Conservation (phyloP, 768 basidiomycete genomes). For the Phlebiopsis flavidoalba region DNA sequence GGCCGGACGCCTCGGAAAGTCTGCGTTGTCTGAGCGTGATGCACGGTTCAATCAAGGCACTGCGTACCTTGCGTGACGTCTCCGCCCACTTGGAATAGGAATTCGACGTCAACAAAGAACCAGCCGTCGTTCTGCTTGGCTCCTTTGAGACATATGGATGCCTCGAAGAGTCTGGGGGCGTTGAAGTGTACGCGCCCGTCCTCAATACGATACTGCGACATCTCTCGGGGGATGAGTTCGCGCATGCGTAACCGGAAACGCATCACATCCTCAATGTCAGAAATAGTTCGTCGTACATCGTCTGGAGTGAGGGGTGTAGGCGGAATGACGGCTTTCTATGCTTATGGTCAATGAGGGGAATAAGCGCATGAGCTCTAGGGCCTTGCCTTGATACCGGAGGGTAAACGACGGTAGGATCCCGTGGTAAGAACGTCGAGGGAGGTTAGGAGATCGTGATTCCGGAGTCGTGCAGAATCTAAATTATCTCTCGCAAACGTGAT, state of each 20-base stretch:
- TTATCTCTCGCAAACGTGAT: conserved; percentile 63
- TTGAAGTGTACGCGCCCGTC: conserved; percentile 79
- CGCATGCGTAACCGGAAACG: conserved; percentile 73
- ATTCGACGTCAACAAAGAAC: conserved; percentile 81
- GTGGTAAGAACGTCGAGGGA: conserved; percentile 86
- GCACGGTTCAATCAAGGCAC: neutral
- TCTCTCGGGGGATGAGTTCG: conserved; percentile 79
- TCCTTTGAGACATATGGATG: conserved; percentile 69
- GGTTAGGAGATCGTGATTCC: conserved; percentile 91
- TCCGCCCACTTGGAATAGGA: conserved; percentile 67
- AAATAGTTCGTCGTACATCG: conserved; percentile 59
- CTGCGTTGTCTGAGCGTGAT: conserved; percentile 31
- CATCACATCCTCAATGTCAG: conserved; percentile 71
- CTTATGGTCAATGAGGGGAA: neutral
- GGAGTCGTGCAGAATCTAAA: conserved; percentile 75
- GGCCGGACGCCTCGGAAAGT: conserved; percentile 67
- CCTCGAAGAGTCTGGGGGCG: conserved; percentile 67
- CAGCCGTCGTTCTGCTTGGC: conserved; percentile 68
- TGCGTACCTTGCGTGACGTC: conserved; percentile 66
- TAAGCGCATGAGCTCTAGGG: neutral
- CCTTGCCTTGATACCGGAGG: conserved; percentile 70
- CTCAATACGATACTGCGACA: conserved; percentile 66
- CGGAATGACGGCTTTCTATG: conserved; percentile 68
- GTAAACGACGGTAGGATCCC: conserved; percentile 82
- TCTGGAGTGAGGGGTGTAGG: conserved; percentile 58